Conservation (phyloP, 2,329 filamentous ascomycete species). For the Pseudogymnoascus sp. region DNA sequence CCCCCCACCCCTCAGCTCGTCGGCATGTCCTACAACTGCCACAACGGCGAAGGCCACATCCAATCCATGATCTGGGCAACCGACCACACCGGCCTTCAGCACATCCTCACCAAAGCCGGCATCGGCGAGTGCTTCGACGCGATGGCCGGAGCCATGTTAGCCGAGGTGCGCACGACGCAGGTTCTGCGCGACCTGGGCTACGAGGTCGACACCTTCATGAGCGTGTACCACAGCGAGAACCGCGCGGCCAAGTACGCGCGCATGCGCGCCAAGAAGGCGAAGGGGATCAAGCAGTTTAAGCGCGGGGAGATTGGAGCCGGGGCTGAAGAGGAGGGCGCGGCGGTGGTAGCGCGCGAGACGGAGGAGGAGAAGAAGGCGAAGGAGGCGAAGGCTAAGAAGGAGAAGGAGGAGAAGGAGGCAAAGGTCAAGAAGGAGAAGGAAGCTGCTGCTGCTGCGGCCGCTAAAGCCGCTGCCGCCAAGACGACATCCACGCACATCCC, state of each 20-base stretch:
- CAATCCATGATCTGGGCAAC: conserved; percentile 7
- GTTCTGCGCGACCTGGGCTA: conserved; percentile 5
- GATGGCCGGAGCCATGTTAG: background rate
- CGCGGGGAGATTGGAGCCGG: background rate
- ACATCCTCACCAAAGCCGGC: background rate
- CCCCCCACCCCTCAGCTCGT: background rate
- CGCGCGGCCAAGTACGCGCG: background rate
- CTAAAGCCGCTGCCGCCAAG: background rate
- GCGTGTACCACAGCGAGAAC: conserved; percentile 4
- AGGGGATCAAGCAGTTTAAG: conserved; percentile 1
- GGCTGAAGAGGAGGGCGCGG: background rate
- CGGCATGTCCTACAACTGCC: conserved; percentile 9
- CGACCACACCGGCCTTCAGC: background rate
- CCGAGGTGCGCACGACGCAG: conserved; percentile 3
- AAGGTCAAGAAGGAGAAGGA: background rate
- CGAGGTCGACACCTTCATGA: conserved; percentile 12
- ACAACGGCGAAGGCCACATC: background rate
- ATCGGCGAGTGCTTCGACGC: background rate
- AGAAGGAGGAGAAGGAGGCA: background rate
- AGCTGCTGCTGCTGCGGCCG: background rate
- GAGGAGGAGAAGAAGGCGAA: background rate
- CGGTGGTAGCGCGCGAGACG: background rate
- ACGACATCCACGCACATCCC: background rate
- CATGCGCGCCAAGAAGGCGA: background rate
- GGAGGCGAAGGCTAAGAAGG: background rate